Percentiles rank a stretch among this genome's conserved stretches.
Evolutionary conservation across 2,329 filamentous ascomycete species (phyloP).

Genomic region (Macroventuria anomochaeta): DNA sequence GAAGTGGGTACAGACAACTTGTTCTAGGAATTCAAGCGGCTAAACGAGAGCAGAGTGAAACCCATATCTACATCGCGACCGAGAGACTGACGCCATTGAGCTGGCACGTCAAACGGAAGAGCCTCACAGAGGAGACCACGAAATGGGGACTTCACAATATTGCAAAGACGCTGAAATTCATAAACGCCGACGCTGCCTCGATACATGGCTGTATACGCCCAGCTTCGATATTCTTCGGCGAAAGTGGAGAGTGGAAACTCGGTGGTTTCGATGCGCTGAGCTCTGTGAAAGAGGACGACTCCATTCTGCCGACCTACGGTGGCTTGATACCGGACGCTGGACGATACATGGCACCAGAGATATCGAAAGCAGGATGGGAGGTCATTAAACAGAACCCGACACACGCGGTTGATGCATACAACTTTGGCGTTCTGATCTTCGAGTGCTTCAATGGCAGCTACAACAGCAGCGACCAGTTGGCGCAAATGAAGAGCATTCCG

Average conservation of each 20-base stretch:
- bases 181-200: conserved; percentile 90
- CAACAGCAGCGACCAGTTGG: conserved; percentile 75
- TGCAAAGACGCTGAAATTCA: conserved; percentile 93
- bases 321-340: conserved; percentile 84
- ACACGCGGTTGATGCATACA: conserved; percentile 84
- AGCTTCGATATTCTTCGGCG: conserved; percentile 88
- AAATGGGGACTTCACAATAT: conserved; percentile 95
- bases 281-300: conserved; percentile 94
- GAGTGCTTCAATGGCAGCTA: conserved; percentile 93
- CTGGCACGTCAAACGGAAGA: conserved; percentile 90
- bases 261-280: conserved; percentile 93
- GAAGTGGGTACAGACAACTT: conserved; percentile 74
- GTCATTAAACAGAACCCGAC: conserved; percentile 82
- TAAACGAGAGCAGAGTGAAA: conserved; percentile 71
- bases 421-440: conserved; percentile 81
- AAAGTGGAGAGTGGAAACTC: conserved; percentile 97
- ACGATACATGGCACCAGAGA: conserved; percentile 85
- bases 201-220: conserved; percentile 88
- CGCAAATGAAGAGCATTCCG: conserved; percentile 85
- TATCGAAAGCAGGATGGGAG: conserved; percentile 89
- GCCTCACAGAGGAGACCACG: conserved; percentile 85
- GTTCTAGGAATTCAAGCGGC: no score
- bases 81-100: conserved; percentile 85
- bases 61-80: conserved; percentile 94
- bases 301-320: conserved; percentile 89